A percentile compares a stretch with the other conserved stretches of the same genome.
These are phyloP conservation scores for Krasilnikovozyma curviuscula DNA, from an alignment of 768 basidiomycete species.

Conservation along the genomic window DNA sequence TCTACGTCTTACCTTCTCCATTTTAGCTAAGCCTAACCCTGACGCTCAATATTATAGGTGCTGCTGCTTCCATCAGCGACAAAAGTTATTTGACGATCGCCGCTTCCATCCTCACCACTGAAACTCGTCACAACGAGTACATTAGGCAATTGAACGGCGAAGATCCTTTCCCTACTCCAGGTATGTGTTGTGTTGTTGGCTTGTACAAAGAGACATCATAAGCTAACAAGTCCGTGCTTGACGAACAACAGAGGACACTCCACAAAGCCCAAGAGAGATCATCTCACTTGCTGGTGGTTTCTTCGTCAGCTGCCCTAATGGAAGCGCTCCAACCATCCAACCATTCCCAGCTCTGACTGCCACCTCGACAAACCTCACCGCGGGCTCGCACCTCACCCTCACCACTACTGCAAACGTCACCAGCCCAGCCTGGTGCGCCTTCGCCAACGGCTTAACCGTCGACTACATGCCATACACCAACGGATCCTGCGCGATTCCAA, in stretches of 20 bases:
- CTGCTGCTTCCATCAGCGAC: too few relatives aligned
- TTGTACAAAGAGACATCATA: too few relatives aligned
- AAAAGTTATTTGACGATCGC: too few relatives aligned
- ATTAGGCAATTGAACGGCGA: neutral
- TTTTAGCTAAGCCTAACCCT: too few relatives aligned
- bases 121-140: constrained; percentile 1
- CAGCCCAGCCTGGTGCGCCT: neutral
- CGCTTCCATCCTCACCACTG: neutral
- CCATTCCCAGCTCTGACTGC: constrained; percentile 1
- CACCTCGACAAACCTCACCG: neutral
- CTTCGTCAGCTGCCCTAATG: constrained; percentile 2
- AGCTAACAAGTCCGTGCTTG: too few relatives aligned
- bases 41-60: too few relatives aligned
- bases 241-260: neutral
- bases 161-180: constrained; percentile 1
- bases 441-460: neutral
- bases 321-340: constrained; percentile 2
- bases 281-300: neutral
- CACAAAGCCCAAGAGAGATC: neutral
- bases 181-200: too few relatives aligned
- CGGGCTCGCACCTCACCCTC: neutral
- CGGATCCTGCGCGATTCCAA: neutral
- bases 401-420: neutral
- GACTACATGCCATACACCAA: neutral
- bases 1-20: neutral